These are phyloP conservation scores for Oryza punctata DNA, from an alignment of 176 grass and related monocot species.

Conservation along the genomic window DNA sequence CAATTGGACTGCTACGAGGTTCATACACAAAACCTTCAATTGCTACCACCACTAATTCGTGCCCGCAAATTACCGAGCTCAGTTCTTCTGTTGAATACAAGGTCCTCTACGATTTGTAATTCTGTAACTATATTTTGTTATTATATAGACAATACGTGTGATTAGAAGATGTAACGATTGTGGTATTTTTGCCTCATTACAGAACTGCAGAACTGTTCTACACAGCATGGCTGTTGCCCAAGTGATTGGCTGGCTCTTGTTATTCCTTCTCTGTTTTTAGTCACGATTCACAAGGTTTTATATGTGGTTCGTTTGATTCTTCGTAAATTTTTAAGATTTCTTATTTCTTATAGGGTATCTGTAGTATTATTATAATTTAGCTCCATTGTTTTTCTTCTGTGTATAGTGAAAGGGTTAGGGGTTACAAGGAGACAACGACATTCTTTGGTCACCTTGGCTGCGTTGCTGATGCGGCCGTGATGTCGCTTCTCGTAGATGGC, in stretches of 20 bases:
- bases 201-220: constrained; percentile 43
- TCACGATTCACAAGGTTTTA: not conserved
- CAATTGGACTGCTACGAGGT: constrained; percentile 59
- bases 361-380: not conserved
- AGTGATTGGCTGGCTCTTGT: constrained; percentile 46
- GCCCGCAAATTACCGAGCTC: constrained; percentile 49
- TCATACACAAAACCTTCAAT: constrained; percentile 55
- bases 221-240: constrained; percentile 46
- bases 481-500: no score
- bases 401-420: not conserved
- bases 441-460: not conserved
- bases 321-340: not conserved
- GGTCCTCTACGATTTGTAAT: constrained; percentile 56
- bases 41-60: constrained; percentile 39
- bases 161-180: constrained; percentile 37
- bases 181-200: constrained; percentile 48
- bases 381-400: not conserved
- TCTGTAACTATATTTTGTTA: constrained; percentile 32
- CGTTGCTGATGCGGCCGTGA: not conserved
- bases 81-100: constrained; percentile 62
- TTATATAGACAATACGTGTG: not conserved
- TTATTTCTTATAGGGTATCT: not conserved
- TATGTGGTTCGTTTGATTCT: not conserved
- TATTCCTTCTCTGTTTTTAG: constrained; percentile 35
- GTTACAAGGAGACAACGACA: not conserved